These are phyloP conservation scores for Curvularia spicifera DNA, from an alignment of 2,329 filamentous ascomycete species.

Conservation along the genomic window DNA sequence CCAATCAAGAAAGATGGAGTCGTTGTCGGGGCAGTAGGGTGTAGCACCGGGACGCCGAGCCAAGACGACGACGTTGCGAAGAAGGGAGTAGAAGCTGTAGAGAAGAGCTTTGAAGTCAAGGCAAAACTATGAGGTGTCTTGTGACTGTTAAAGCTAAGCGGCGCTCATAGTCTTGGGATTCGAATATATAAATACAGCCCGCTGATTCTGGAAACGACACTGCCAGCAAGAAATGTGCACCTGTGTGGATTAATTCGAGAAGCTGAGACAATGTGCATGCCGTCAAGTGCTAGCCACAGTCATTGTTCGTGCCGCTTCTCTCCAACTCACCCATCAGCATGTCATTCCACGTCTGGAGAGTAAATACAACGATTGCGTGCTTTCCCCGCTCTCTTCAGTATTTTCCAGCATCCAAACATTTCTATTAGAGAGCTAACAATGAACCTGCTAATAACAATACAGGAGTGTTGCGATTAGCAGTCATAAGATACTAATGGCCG, in stretches of 20 bases:
- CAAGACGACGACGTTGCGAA: constrained; percentile 62
- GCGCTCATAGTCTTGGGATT: not conserved
- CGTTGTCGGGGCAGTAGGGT: constrained; percentile 62
- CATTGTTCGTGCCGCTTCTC: not conserved
- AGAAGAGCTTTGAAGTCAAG: constrained; percentile 45
- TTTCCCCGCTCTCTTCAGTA: not conserved
- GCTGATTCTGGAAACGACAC: not conserved
- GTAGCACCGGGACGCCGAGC: constrained; percentile 61
- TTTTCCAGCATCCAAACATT: not conserved
- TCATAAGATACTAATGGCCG: not conserved
- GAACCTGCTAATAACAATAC: not conserved
- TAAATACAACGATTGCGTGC: not conserved
- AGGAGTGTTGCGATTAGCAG: not conserved
- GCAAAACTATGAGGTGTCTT: constrained; percentile 48
- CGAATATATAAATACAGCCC: not conserved
- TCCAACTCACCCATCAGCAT: not conserved
- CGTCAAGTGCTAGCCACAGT: not conserved
- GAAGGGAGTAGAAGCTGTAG: constrained; percentile 59
- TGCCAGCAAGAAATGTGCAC: not conserved
- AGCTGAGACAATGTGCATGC: not conserved
- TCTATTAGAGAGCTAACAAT: not conserved
- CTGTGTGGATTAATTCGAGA: not conserved
- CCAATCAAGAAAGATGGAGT: constrained; percentile 57
- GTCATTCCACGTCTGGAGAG: not conserved
- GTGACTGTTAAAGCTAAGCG: not conserved